Conservation (phyloP, 495 filamentous ascomycete species). For the Pyronema omphalodes region DNA sequence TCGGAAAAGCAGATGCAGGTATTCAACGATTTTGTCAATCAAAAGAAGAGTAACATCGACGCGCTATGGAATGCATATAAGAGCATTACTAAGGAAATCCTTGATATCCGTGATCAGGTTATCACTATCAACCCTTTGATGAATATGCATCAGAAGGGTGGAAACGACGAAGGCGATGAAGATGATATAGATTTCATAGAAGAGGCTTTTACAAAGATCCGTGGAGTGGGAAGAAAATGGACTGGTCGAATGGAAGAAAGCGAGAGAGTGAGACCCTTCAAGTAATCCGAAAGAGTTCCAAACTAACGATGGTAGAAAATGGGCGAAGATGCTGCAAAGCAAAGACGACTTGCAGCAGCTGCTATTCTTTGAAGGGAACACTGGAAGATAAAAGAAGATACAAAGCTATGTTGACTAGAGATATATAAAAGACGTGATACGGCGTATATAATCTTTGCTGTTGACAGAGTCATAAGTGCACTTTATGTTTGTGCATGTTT, state of each 20-base stretch:
- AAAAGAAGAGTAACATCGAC: constrained; percentile 6
- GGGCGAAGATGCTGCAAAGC: constrained; percentile 10
- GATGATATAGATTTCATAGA: constrained; percentile 4
- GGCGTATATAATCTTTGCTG: no score
- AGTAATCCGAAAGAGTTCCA: background rate
- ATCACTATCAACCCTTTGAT: background rate
- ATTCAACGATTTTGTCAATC: constrained; percentile 4
- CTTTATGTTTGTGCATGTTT: no score
- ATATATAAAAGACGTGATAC: no score
- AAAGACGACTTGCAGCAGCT: constrained; percentile 18
- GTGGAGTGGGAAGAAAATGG: constrained; percentile 14
- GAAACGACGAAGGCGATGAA: constrained; percentile 4
- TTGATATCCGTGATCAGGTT: background rate
- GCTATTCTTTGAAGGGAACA: constrained; percentile 9
- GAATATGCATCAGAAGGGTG: background rate
- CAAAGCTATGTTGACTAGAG: no score
- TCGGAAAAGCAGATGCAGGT: background rate
- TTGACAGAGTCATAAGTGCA: no score
- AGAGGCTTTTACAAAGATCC: constrained; percentile 6
- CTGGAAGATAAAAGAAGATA: background rate
- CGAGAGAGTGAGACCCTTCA: constrained; percentile 14
- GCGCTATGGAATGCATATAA: constrained; percentile 8
- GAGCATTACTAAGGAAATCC: background rate
- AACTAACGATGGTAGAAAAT: constrained; percentile 13
- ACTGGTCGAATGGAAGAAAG: constrained; percentile 18